Evolutionary conservation across 768 basidiomycete genomes (phyloP).

Genomic region (Termitomyces sp.): DNA sequence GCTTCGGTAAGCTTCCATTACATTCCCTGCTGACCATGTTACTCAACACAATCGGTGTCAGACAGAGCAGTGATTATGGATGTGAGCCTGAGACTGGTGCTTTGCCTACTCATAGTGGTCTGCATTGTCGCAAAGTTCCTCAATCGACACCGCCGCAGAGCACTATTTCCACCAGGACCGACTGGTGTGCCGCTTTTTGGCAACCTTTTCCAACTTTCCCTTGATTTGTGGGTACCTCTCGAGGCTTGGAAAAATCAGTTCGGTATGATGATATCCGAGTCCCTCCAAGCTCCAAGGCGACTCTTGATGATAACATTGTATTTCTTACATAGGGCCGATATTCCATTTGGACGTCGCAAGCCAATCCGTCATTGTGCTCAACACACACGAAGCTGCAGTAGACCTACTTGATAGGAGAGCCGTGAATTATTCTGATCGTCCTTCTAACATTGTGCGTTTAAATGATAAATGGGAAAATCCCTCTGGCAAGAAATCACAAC

Average conservation of each 20-base stretch:
- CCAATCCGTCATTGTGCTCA: neutral
- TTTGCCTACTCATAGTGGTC: neutral
- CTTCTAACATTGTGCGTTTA: neutral
- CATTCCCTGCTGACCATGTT: too few species aligned
- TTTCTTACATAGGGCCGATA: neutral
- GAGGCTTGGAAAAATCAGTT: neutral
- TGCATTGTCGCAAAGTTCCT: neutral
- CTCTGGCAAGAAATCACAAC: too few species aligned
- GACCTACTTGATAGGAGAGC: neutral
- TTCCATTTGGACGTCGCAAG: neutral
- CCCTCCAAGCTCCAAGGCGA: neutral
- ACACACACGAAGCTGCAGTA: neutral
- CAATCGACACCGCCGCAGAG: neutral
- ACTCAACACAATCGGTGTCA: too few species aligned
- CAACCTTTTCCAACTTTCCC: neutral
- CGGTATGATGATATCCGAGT: neutral
- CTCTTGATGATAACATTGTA: neutral
- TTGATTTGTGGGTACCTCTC: neutral
- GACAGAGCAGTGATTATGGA: neutral
- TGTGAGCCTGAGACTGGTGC: neutral
- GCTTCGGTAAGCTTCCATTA: too few species aligned
- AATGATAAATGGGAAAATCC: neutral
- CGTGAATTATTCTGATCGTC: neutral
- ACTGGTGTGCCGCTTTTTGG: neutral
- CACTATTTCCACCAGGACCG: neutral